phyloP scores from a whole-genome alignment of 176 grass and related monocot species.

The Oryza longistaminata region DNA sequence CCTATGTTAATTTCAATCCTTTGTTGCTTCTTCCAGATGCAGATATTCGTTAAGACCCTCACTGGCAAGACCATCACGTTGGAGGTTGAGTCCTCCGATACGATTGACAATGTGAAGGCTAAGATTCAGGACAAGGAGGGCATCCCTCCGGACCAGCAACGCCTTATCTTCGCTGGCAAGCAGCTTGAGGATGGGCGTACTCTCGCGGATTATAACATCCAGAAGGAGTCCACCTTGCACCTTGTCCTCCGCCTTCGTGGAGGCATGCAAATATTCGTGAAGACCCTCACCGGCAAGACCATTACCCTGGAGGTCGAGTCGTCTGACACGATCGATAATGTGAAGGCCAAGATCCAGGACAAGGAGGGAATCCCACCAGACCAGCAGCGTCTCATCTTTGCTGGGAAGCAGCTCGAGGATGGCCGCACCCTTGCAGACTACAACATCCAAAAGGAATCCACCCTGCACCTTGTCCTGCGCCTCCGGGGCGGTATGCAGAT shows the following conservation, averaged over 20 bases:
- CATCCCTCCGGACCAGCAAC: slow-evolving; percentile 60
- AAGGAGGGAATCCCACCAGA: slow-evolving; percentile 68
- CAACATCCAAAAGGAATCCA: slow-evolving; percentile 70
- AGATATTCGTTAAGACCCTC: slow-evolving; percentile 58
- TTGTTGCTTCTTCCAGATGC: slow-evolving; percentile 22
- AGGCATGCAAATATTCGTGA: slow-evolving; percentile 54
- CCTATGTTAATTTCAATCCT: too few species aligned
- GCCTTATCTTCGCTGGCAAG: slow-evolving; percentile 56
- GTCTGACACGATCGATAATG: slow-evolving; percentile 57
- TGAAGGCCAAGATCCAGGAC: slow-evolving; percentile 74
- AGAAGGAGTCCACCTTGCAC: slow-evolving; percentile 61
- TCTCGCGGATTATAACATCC: slow-evolving; percentile 55
- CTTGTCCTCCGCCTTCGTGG: slow-evolving; percentile 13
- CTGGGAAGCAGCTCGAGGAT: slow-evolving; percentile 65
- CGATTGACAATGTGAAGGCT: slow-evolving; percentile 59
- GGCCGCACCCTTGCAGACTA: slow-evolving; percentile 47
- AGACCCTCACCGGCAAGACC: slow-evolving; percentile 57
- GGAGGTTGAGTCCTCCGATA: slow-evolving; percentile 57
- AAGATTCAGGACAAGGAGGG: slow-evolving; percentile 85
- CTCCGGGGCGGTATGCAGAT: slow-evolving; percentile 42
- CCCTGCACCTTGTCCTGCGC: slow-evolving; percentile 31
- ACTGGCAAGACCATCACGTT: slow-evolving; percentile 66
- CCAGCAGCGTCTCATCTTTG: slow-evolving; percentile 57
- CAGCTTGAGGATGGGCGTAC: slow-evolving; percentile 62
- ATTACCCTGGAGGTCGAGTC: slow-evolving; percentile 63